Evolutionary conservation across 1,284 basidiomycete species (phyloP).

Genomic region (Bondarzewia mesenterica): DNA sequence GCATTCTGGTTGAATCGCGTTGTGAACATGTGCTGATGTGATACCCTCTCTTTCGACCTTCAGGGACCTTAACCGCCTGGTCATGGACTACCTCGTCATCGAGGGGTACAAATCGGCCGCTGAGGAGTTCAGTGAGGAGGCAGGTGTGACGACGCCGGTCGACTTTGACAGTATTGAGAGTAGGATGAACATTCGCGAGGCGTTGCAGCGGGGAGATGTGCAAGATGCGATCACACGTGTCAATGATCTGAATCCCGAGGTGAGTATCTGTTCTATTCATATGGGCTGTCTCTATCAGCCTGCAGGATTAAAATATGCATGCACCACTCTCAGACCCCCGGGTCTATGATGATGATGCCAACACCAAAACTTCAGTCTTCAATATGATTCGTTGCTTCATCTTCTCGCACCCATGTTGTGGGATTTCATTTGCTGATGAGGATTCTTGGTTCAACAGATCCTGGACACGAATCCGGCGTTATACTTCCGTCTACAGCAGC

Average conservation of each 20-base stretch:
- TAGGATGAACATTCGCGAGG: conserved; percentile 89
- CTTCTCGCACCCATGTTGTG: conserved; percentile 9
- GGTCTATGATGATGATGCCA: conserved; percentile 67
- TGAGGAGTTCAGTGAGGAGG: conserved; percentile 88
- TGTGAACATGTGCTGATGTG: conserved; percentile 24
- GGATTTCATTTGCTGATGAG: conserved; percentile 11
- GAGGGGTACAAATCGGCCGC: conserved; percentile 97
- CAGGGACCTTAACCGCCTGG: conserved; percentile 90
- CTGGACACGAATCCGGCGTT: conserved; percentile 87
- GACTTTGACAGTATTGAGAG: conserved; percentile 92
- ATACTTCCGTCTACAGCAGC: conserved; percentile 91
- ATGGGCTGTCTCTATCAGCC: conserved; percentile 3
- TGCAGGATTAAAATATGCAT: conserved; percentile 88
- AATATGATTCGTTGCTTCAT: conserved; percentile 58
- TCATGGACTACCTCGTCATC: conserved; percentile 97
- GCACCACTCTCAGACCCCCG: conserved; percentile 94
- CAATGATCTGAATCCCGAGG: conserved; percentile 96
- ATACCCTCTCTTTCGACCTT: conserved; percentile 29
- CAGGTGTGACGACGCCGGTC: conserved; percentile 66
- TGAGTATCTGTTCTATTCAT: conserved; percentile 37
- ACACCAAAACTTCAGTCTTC: conserved; percentile 87
- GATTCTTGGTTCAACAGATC: conserved; percentile 52
- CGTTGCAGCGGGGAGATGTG: conserved; percentile 89
- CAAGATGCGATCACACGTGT: conserved; percentile 90
- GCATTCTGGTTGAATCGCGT: conserved; percentile 11